A percentile compares a stretch with the other conserved stretches of the same genome.
Evolutionary conservation across 1,284 basidiomycete genomes (phyloP).

Genomic region (Moniliella sp.): DNA sequence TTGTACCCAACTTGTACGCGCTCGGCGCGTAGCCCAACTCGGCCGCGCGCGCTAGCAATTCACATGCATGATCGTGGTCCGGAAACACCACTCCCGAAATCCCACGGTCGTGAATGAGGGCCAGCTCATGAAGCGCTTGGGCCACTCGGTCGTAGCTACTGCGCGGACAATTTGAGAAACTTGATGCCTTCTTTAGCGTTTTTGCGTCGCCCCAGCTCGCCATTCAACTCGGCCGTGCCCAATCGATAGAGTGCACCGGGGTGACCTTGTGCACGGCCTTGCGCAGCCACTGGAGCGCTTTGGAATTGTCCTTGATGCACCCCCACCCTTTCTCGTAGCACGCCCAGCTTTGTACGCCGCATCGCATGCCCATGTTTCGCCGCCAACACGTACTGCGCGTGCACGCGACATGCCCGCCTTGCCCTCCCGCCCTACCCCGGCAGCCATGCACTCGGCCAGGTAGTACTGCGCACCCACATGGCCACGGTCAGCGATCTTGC

Average conservation of each 20-base stretch:
- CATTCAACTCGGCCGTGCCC: constrained; percentile 85
- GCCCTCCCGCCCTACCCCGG: constrained; percentile 61
- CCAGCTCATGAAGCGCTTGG: constrained; percentile 83
- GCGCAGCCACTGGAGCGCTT: constrained; percentile 71
- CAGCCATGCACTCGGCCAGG: constrained; percentile 86
- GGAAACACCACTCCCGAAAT: constrained; percentile 90
- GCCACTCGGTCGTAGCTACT: constrained; percentile 57
- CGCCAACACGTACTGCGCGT: constrained; percentile 84
- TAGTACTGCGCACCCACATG: constrained; percentile 89
- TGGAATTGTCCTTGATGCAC: constrained; percentile 68
- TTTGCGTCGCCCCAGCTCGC: constrained; percentile 65
- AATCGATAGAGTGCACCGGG: constrained; percentile 90
- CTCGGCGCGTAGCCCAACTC: constrained; percentile 89
- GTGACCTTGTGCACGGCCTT: constrained; percentile 61
- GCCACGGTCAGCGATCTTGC: constrained; percentile 73
- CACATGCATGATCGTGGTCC: constrained; percentile 80
- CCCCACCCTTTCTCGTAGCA: constrained; percentile 98
- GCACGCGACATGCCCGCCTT: constrained; percentile 91
- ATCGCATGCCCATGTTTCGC: constrained; percentile 97
- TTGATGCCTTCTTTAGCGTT: constrained; percentile 87
- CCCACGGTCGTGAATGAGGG: constrained; percentile 77
- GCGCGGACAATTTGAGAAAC: constrained; percentile 88
- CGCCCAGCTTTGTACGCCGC: constrained; percentile 85
- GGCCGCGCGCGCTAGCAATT: constrained; percentile 76
- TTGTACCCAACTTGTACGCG: constrained; percentile 83